Base-by-base conservation (phyloP, 2,329 filamentous ascomycete genomes). In the Thermomyces lanuginosus region DNA sequence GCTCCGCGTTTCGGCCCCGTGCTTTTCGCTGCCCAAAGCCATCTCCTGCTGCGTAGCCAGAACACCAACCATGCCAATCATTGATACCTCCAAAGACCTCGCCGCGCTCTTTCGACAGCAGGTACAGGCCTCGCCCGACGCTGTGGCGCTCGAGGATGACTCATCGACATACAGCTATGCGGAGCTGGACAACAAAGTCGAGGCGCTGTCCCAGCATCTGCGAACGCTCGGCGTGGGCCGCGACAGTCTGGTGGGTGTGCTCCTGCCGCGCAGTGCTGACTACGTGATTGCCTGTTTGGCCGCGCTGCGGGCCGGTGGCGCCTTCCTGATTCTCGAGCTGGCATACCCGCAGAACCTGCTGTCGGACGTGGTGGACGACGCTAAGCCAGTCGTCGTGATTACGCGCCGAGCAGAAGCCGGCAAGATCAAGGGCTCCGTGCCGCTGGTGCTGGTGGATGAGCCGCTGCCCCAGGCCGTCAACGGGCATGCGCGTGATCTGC, bases 231-330 rank as follows among this genome's bases (percentile, higher is more conserved):
- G 76, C 22, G 77, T 84, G 29, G 66, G 69, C 30, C 72, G 77
- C 32, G 77, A 86, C 49, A 65, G 63, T 38, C 63, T 82, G 10
- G 78, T 84, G 16, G 79, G 79, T 28, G 72, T 86, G 21, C 63
- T 84, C 27, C 64, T 84, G 44, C 73, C 71, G 30, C 71, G 78
- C 29, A 80, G 76, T 46, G 76, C 76, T 25, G 67, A 82, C 52
- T 82, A 84, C 51, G 75, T 86, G 34, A 72, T 84, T 49, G 72
- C 77, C 9, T 82, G 75, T 44, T 60, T 86, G 27, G 79, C 79
- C 14, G 71, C 76, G n/a, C 64, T 84, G 20, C 70, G 76, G 32
- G 78, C 79, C 2, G 79, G 78, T 27, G 79, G 79, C 28, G 79
- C 79, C 2, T 86, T 83, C 44, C 61, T 86, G 4, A 78, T 84